phyloP scores from a whole-genome alignment of 805 yeast species.

The Wickerhamomyces chambardii region DNA sequence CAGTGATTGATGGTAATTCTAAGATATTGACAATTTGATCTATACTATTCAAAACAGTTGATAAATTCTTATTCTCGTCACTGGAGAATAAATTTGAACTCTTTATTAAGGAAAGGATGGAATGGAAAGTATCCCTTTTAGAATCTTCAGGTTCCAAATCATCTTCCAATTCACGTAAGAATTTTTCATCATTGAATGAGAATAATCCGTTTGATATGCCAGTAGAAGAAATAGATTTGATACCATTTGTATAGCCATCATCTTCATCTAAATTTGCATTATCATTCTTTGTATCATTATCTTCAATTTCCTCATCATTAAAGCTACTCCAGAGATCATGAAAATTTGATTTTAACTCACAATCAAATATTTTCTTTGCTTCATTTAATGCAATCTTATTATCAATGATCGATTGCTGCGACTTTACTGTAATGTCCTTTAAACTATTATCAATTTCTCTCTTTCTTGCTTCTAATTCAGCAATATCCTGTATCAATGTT shows the following conservation, averaged over 20 bases:
- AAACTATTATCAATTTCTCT: conserved; percentile 37
- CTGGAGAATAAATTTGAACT: not conserved
- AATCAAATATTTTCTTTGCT: conserved; percentile 20
- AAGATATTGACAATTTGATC: conserved; percentile 69
- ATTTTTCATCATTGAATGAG: not conserved
- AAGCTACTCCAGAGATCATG: conserved; percentile 21
- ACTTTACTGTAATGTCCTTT: conserved; percentile 24
- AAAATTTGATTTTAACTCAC: conserved; percentile 20
- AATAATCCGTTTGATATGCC: not conserved
- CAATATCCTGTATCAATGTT: conserved; percentile 59
- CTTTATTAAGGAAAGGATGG: conserved; percentile 8
- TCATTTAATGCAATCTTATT: conserved; percentile 29
- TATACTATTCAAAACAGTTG: conserved; percentile 45
- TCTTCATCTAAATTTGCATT: conserved; percentile 13
- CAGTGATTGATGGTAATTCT: conserved; percentile 76
- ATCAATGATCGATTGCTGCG: conserved; percentile 30
- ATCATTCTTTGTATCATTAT: conserved; percentile 20
- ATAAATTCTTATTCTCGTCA: conserved; percentile 16
- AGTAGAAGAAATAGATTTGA: too few relatives aligned
- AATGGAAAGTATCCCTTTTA: conserved; percentile 21
- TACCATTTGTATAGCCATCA: conserved; percentile 5
- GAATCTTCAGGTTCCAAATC: conserved; percentile 12
- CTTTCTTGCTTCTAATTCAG: conserved; percentile 57
- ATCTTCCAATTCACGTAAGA: conserved; percentile 12
- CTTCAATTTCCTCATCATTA: conserved; percentile 19